Evolutionary conservation across 768 basidiomycete species (phyloP), one percentile per base, ranked within the genome.

Genomic region (Suillus bovinus): DNA sequence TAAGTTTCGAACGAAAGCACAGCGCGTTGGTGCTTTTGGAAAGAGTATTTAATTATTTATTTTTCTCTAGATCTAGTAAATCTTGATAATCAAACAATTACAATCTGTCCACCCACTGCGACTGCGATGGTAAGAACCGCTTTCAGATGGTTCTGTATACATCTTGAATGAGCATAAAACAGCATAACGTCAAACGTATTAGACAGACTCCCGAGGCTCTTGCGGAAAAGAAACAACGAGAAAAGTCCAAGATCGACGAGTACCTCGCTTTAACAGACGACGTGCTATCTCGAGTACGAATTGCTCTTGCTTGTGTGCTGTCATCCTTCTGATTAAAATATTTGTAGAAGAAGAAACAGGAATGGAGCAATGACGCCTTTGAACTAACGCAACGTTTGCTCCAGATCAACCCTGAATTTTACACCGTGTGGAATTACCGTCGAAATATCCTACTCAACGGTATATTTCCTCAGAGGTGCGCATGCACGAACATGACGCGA

Each of bases 401-500:
- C 10, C 86, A 87, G 58, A 68, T 90, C 46, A 99, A 98, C 71
- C 95, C 96, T 3, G 97, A 99, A 76, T 94, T 94, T 71, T 97
- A 97, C 74, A 96, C 96, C 2, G 79, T 92, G 41, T 99, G 97
- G 97, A 96, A 97, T 75, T 96, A 94, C 76, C 83, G 97, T 52
- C 81, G 96, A 36, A 81, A 85, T 59, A 94, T 97, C 63, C 76
- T 96, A 22, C 71, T 88, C 44, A 78, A 85, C 27, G 90, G 90
- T 3, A 73, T 92, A 50, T 94, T 96, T 66, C 82, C 83, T 11
- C 70, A 74, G 14, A 85, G 84, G 94, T 93, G 62, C 55, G 81
- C 60, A 8, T 16, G 31, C 46, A 57, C 20, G 20, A 14, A n/a
- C 39, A 9, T 44, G 34, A 36, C 14, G 50, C 13, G 17, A 22